Base-by-base conservation (phyloP, 2,329 filamentous ascomycete species). In the Thielaviopsis ethacetica region DNA sequence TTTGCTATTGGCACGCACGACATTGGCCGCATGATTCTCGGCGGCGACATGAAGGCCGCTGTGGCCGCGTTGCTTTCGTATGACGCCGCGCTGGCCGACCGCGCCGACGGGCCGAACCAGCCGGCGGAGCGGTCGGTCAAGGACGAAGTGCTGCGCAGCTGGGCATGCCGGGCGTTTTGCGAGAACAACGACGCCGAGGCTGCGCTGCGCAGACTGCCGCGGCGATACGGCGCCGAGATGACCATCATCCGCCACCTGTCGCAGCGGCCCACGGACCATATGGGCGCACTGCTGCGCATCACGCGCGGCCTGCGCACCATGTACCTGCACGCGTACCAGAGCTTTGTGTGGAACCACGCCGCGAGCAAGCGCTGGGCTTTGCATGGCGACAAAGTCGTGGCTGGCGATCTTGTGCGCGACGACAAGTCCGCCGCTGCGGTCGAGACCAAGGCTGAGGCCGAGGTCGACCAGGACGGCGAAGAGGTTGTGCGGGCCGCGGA, bases 281-380 rank as follows among this genome's bases (percentile, higher is more conserved):
- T 88, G 61, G 91, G 91, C 24, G 89, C 93, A 0, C 71, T 98
- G 56, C 80, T 85, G 67, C 78, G 80, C 58, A 91, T 98, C 62
- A 86, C 86, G 24, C 80, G 91, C 19, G 88, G 87, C 54, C 76
- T 97, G 65, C 82, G 90, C 51, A 81, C 89, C 61, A 96, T 98
- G 86, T 98, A 97, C 68, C 84, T 95, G 17, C 93, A 98, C 69
- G 91, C 93, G 5, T 97, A 96, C 71, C 93, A 98, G 70, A 95
- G 88, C 5, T 80, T 90, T 44, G 84, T 98, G 9, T 98, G 91
- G 91, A 98, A 98, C 72, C 81, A 83, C 64, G 87, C 83, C 13
- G 88, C 83, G 1, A 89, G 87, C 63, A 82, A 85, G 65, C 85
- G 93, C 53, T 95, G 89, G 85, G 80, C 83, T 50, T 73, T 81